Base-by-base conservation (phyloP, 2,329 filamentous ascomycete species). In the Xylaria sp. region DNA sequence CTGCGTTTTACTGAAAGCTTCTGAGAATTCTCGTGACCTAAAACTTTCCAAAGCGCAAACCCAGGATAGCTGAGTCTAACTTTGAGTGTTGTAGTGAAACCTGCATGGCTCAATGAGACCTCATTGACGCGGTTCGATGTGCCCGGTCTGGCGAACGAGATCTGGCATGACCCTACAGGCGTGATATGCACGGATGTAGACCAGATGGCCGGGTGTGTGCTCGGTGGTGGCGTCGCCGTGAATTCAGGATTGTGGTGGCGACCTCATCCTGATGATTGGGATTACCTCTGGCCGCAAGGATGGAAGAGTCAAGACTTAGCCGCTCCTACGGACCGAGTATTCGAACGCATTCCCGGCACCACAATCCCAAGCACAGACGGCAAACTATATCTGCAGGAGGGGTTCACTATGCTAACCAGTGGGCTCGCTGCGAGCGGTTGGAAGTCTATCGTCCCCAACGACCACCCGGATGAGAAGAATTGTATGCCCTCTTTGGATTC, bases 201-300 rank as follows among this genome's bases (percentile, higher is more conserved):
- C 67, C 86, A 89, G 70, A 90, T 91, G 87, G 87, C 88, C n/a
- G 89, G 88, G 12, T 92, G 89, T 67, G 81, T 92, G 37, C 82
- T 92, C 7, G 89, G 89, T 51, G 89, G 89, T 59, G 86, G 87
- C 5, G 84, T 86, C 19, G 84, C 87, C 35, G 81, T 91, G 68
- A 92, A 91, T 69, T 86, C 88, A 51, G 88, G 86, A 56, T 80
- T 91, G 31, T 90, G 87, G 84, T 89, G 86, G 82, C 35, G 81
- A 76, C 83, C 89, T 0, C 84, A 87, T 65, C 82, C 85, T 4
- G 75, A 78, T 15, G 90, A 92, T 72, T 92, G 89, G 79, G 87
- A 92, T 72, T 81, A 84, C 73, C 89, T 89, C 73, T 93, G 91
- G 78, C 90, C 90, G 1, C 67, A 78, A 1, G 90, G 89, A 28